Conservation (phyloP, 2,329 filamentous ascomycete genomes). For the Claviceps purpurea region DNA sequence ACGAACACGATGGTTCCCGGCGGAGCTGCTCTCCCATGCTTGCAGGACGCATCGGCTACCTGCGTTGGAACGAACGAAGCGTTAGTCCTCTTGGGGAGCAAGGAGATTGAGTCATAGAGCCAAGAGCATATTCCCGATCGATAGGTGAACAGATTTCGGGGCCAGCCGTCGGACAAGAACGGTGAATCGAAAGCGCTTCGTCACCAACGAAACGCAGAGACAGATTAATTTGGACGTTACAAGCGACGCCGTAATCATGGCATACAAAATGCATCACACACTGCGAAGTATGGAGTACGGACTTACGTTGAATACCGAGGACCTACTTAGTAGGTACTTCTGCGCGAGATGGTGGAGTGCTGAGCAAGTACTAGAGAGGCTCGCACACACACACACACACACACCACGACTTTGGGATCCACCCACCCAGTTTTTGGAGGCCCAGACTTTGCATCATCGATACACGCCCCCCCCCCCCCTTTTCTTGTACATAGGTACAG, state of each 20-base stretch:
- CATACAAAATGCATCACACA: background rate
- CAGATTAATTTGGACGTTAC: background rate
- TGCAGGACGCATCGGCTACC: background rate
- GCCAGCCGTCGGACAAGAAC: background rate
- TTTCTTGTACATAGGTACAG: background rate
- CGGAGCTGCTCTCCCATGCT: background rate
- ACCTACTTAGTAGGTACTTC: background rate
- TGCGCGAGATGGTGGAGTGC: background rate
- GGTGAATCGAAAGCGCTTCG: background rate
- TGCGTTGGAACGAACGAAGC: background rate
- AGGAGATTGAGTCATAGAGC: background rate
- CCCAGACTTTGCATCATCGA: background rate
- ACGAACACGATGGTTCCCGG: background rate
- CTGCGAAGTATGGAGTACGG: background rate
- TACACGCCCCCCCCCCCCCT: background rate
- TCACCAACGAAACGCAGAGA: background rate
- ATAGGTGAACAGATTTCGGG: background rate
- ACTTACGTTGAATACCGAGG: background rate
- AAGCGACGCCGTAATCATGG: slow-evolving; percentile 1
- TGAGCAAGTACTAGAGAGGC: background rate
- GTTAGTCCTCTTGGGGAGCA: background rate
- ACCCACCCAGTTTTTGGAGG: background rate
- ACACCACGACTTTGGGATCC: slow-evolving; percentile 3
- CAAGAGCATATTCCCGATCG: background rate
- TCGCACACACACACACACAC: background rate